Evolutionary conservation across 192 early-diverging fungal genomes (phyloP).

Genomic region (Podila horticola): DNA sequence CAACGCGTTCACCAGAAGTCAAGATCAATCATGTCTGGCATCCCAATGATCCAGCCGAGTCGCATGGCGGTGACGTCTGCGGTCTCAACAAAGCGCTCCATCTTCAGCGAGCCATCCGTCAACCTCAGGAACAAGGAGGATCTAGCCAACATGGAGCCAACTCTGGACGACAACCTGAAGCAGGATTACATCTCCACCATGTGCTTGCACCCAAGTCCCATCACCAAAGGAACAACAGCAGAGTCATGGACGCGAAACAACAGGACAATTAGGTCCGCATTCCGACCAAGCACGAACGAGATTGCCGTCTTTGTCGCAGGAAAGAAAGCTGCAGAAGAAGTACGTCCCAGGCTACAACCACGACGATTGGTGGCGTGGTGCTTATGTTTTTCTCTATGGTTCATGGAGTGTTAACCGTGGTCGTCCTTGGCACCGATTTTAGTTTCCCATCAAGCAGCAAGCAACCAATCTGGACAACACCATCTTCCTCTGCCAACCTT

Average conservation of each 20-base stretch:
- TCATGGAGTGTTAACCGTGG: neutral
- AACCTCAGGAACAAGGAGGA: conserved; percentile 20
- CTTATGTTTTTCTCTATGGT: no score
- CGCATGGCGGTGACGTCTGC: conserved; percentile 14
- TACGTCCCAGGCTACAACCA: neutral
- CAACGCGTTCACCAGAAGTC: no score
- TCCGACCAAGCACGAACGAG: conserved; percentile 43
- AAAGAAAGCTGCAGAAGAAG: conserved; percentile 48
- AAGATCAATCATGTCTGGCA: conserved; percentile 10
- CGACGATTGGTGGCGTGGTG: no score
- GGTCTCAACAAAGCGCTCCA: conserved; percentile 7
- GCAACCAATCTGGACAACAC: conserved; percentile 20
- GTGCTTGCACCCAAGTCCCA: conserved; percentile 39
- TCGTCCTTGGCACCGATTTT: neutral
- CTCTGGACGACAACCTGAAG: conserved; percentile 16
- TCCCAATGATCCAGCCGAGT: conserved; percentile 45
- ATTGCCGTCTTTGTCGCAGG: conserved; percentile 47
- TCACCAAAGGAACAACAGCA: conserved; percentile 20
- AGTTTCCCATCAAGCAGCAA: conserved; percentile 40
- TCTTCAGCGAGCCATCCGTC: conserved; percentile 35
- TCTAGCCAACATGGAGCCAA: neutral
- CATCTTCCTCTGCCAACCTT: conserved; percentile 37
- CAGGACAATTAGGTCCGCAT: conserved; percentile 27
- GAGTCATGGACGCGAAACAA: conserved; percentile 29
- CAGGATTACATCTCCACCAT: conserved; percentile 6